phyloP scores from a whole-genome alignment of 768 basidiomycete genomes.

The Rossbeevera mucosa region DNA sequence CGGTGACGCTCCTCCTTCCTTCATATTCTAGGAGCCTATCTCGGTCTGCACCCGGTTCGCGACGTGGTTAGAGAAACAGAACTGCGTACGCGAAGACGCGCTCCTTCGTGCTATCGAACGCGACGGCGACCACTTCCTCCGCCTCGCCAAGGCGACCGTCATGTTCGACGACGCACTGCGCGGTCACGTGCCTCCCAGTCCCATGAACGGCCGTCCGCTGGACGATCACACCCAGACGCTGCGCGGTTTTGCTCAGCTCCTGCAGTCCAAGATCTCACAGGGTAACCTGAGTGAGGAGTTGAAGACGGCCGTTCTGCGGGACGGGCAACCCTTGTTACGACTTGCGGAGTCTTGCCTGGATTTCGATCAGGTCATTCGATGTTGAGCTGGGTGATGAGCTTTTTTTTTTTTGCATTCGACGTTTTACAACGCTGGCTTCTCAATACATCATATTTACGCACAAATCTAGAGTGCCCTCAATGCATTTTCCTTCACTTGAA shows the following conservation, averaged over 20 bases:
- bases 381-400: not conserved
- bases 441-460: not conserved
- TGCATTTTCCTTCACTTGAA: constrained; percentile 27
- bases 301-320: constrained; percentile 18
- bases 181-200: not conserved
- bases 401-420: constrained; percentile 9
- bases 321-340: constrained; percentile 18
- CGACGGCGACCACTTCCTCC: constrained; percentile 15
- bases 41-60: constrained; percentile 14
- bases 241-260: constrained; percentile 14
- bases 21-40: constrained; percentile 6
- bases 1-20: not conserved
- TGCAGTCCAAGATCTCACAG: constrained; percentile 9
- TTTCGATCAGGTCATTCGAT: constrained; percentile 14
- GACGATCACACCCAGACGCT: constrained; percentile 10
- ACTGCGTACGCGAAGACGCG: not conserved
- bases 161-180: constrained; percentile 17
- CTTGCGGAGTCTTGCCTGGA: constrained; percentile 21
- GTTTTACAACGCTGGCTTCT: not conserved
- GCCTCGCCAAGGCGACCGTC: constrained; percentile 15
- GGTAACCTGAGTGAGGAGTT: constrained; percentile 13
- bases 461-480: constrained; percentile 30
- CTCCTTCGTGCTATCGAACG: constrained; percentile 21
- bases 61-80: constrained; percentile 16
- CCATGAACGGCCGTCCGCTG: not conserved